phyloP scores from a whole-genome alignment of 2,329 filamentous ascomycete genomes.

The Lasiodiplodia hormozganensis region DNA sequence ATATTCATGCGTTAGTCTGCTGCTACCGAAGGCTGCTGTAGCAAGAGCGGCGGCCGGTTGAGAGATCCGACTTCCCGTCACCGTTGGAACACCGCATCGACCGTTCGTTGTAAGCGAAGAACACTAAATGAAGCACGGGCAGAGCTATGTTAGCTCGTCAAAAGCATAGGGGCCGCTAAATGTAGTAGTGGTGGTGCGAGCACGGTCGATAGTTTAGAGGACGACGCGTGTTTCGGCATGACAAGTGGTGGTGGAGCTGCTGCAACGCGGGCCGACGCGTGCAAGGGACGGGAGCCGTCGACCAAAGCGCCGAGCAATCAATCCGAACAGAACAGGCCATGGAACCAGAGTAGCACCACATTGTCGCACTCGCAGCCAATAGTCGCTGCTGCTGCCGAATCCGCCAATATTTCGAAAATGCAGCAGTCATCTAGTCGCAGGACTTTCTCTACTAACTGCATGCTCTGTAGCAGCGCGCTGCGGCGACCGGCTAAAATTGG shows the following conservation, averaged over 20 bases:
- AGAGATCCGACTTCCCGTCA: not conserved
- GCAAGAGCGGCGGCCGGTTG: not conserved
- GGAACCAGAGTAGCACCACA: not conserved
- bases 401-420: not conserved
- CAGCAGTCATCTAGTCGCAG: not conserved
- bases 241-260: not conserved
- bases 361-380: not conserved
- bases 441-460: not conserved
- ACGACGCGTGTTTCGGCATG: not conserved
- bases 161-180: not conserved
- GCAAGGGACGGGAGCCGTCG: constrained; percentile 2
- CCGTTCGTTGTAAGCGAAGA: not conserved
- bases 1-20: not conserved
- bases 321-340: not conserved
- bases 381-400: not conserved
- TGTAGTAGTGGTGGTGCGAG: not conserved
- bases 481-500: not conserved
- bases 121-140: not conserved
- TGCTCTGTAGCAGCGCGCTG: not conserved
- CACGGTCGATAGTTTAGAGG: not conserved
- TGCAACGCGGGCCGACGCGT: constrained; percentile 1
- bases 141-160: not conserved
- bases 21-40: no score
- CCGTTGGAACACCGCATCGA: no score
- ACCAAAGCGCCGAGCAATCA: not conserved